Conservation (phyloP, 306 rosid species). For the Adenanthera pavonina region DNA sequence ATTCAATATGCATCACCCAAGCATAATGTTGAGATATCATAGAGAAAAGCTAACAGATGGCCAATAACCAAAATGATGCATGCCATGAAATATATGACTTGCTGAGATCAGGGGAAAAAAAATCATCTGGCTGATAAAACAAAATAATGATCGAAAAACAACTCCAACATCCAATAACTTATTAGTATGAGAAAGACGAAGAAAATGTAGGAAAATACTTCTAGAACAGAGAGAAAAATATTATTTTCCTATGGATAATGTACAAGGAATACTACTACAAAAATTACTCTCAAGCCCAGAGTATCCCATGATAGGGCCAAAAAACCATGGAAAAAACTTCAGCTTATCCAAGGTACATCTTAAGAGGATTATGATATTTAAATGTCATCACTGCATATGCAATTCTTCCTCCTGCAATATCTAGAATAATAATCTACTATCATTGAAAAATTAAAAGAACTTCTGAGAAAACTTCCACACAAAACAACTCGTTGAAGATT, state of each 20-base stretch:
- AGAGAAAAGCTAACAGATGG: conserved; percentile 10
- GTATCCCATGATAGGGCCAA: conserved; percentile 15
- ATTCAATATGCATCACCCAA: conserved; percentile 11
- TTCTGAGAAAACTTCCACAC: background rate
- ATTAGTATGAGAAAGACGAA: background rate
- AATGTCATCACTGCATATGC: background rate
- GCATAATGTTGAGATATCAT: conserved; percentile 16
- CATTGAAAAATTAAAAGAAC: too few relatives aligned
- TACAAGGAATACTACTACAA: conserved; percentile 3
- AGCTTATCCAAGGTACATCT: conserved; percentile 21
- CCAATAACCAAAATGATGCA: background rate
- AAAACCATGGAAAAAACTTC: background rate
- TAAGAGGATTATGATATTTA: conserved; percentile 19
- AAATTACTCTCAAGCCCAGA: conserved; percentile 5
- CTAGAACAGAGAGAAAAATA: conserved; percentile 2
- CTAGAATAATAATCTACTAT: background rate
- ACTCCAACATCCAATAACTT: conserved; percentile 22
- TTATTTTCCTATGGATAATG: conserved; percentile 20
- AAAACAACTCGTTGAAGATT: background rate
- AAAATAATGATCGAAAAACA: conserved; percentile 12
- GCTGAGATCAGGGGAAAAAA: background rate
- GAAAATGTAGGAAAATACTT: conserved; percentile 2
- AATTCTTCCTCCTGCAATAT: background rate
- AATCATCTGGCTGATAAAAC: background rate
- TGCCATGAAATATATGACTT: background rate